Evolutionary conservation across 306 rosid genomes (phyloP).

Genomic region (Medicago arabica): DNA sequence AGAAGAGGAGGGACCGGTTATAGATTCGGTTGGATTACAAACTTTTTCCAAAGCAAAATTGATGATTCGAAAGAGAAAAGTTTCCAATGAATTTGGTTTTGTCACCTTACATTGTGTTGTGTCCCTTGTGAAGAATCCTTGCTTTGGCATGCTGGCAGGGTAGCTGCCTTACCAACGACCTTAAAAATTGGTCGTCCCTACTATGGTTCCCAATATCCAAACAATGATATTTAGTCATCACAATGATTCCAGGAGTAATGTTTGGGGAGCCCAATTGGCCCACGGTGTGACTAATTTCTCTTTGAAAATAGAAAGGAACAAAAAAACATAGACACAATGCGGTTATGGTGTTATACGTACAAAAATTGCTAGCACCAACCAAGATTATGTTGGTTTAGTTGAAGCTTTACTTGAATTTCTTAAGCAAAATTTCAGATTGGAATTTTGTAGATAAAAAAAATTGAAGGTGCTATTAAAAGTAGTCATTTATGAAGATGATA

Average conservation of each 20-base stretch:
- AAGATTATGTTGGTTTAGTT: too few relatives aligned
- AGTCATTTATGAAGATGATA: too few relatives aligned
- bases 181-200: conserved; percentile 40
- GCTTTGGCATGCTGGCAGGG: background rate
- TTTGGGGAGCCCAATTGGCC: conserved; percentile 46
- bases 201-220: conserved; percentile 50
- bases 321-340: background rate
- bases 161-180: conserved; percentile 30
- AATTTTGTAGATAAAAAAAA: too few relatives aligned
- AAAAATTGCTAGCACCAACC: too few relatives aligned
- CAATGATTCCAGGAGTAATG: conserved; percentile 37
- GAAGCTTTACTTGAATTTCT: too few relatives aligned
- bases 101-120: conserved; percentile 40
- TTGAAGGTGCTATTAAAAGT: too few relatives aligned
- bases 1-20: conserved; percentile 49
- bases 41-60: conserved; percentile 48
- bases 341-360: background rate
- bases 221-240: conserved; percentile 44
- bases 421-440: too few relatives aligned
- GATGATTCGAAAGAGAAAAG: conserved; percentile 52
- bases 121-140: conserved; percentile 37
- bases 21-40: conserved; percentile 59
- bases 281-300: conserved; percentile 22
- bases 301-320: background rate
- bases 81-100: conserved; percentile 51